Conservation (phyloP, 1,284 basidiomycete genomes). For the Trametes versicolor region DNA sequence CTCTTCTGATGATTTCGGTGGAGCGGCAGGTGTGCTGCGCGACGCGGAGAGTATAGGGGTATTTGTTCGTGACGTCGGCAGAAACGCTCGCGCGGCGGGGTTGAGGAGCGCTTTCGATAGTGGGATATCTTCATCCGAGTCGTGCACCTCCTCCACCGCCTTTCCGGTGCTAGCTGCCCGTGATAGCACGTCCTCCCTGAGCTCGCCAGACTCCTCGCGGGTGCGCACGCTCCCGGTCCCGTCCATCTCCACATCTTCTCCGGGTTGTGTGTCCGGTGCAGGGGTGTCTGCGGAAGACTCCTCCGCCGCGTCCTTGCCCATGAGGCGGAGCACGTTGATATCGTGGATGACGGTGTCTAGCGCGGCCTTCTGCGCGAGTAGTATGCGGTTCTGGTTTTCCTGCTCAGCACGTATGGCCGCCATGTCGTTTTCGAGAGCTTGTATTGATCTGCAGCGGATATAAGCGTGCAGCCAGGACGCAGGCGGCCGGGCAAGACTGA, state of each 20-base stretch:
- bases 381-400: constrained; percentile 71
- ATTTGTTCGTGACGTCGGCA: constrained; percentile 44
- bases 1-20: constrained; percentile 47
- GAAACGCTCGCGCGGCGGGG: constrained; percentile 47
- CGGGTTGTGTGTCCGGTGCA: constrained; percentile 52
- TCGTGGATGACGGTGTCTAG: constrained; percentile 72
- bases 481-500: constrained; percentile 46
- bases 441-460: constrained; percentile 63
- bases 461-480: not conserved
- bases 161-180: constrained; percentile 36
- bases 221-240: constrained; percentile 35
- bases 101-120: constrained; percentile 46
- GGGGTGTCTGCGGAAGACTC: constrained; percentile 47
- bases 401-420: constrained; percentile 76
- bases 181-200: constrained; percentile 45
- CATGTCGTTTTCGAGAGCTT: constrained; percentile 79
- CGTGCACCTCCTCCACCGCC: constrained; percentile 47
- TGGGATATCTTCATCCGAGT: constrained; percentile 47
- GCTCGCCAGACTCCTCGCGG: constrained; percentile 48
- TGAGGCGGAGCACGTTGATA: constrained; percentile 65
- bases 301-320: constrained; percentile 69
- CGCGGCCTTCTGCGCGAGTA: constrained; percentile 73
- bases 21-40: constrained; percentile 40
- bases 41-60: constrained; percentile 37
- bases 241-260: constrained; percentile 53